Percentiles rank a stretch among this genome's conserved stretches.
phyloP scores from a whole-genome alignment of 768 basidiomycete genomes.

The Suillus decipiens region DNA sequence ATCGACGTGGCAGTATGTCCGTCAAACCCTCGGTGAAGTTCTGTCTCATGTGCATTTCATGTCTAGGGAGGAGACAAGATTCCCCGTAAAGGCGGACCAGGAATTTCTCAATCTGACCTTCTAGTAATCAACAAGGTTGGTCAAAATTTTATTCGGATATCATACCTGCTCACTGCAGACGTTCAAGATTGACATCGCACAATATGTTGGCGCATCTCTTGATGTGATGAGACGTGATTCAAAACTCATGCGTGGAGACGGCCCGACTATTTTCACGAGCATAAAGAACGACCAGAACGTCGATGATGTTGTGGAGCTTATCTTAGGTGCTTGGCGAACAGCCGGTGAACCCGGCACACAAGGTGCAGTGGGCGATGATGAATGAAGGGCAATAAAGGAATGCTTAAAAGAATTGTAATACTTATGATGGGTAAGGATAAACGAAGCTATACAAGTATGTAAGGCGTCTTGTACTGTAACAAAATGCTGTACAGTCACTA shows the following conservation, averaged over 20 bases:
- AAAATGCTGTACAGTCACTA: too few species aligned
- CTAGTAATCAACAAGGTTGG: slow-evolving; percentile 91
- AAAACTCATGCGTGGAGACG: slow-evolving; percentile 90
- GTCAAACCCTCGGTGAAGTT: slow-evolving; percentile 3
- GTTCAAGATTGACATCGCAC: slow-evolving; percentile 86
- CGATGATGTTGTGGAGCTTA: slow-evolving; percentile 76
- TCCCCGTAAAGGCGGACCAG: slow-evolving; percentile 96
- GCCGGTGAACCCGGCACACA: slow-evolving; percentile 73
- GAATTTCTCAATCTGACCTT: slow-evolving; percentile 94
- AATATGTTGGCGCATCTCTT: slow-evolving; percentile 89
- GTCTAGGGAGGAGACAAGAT: slow-evolving; percentile 98
- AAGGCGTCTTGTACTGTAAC: neutral
- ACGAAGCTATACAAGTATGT: neutral
- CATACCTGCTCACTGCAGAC: neutral
- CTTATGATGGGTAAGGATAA: slow-evolving; percentile 2
- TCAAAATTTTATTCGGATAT: slow-evolving; percentile 5
- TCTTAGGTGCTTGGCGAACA: slow-evolving; percentile 86
- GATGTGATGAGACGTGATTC: slow-evolving; percentile 95
- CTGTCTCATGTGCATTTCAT: slow-evolving; percentile 11
- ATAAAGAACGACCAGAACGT: slow-evolving; percentile 79
- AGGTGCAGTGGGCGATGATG: slow-evolving; percentile 36
- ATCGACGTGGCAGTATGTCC: slow-evolving; percentile 77
- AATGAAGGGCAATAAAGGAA: slow-evolving; percentile 4
- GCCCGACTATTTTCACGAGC: slow-evolving; percentile 90
- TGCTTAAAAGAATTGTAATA: neutral